Percentiles rank a stretch among this genome's conserved stretches.
phyloP scores from a whole-genome alignment of 2,329 filamentous ascomycete genomes.

The Dendryphion nanum region DNA sequence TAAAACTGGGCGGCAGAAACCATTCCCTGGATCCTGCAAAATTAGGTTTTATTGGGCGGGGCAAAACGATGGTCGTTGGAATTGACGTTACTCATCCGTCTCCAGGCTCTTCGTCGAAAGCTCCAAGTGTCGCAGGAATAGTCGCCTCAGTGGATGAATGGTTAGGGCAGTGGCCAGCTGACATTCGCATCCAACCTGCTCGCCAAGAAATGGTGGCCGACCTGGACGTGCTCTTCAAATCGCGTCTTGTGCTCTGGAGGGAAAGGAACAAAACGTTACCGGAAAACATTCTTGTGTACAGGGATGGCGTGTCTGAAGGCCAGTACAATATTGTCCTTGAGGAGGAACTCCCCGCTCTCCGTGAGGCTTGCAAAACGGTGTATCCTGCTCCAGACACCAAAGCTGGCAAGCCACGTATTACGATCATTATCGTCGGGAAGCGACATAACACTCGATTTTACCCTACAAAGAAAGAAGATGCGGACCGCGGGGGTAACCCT shows the following conservation, averaged over 20 bases:
- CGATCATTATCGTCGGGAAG: constrained; percentile 79
- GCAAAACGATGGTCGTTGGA: constrained; percentile 65
- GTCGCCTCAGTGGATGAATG: constrained; percentile 69
- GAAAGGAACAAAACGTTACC: constrained; percentile 49
- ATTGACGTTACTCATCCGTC: constrained; percentile 89
- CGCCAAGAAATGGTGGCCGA: constrained; percentile 68
- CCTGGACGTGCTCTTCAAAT: constrained; percentile 60
- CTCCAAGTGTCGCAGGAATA: constrained; percentile 75
- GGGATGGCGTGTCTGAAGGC: constrained; percentile 84
- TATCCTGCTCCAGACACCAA: constrained; percentile 59
- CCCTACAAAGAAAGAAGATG: constrained; percentile 52
- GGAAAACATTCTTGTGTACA: constrained; percentile 77
- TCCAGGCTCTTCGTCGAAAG: constrained; percentile 53
- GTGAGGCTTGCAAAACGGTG: constrained; percentile 58
- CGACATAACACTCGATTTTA: constrained; percentile 86
- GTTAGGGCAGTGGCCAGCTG: constrained; percentile 74
- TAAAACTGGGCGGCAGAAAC: constrained; percentile 56
- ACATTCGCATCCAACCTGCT: constrained; percentile 62
- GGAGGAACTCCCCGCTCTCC: constrained; percentile 64
- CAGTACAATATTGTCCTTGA: constrained; percentile 70
- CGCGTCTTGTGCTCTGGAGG: constrained; percentile 64
- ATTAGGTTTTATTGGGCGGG: constrained; percentile 40
- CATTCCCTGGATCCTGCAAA: constrained; percentile 16
- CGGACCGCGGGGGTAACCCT: constrained; percentile 56
- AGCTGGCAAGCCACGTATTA: constrained; percentile 48